Conservation (phyloP, 2,329 filamentous ascomycete genomes). For the Fusarium nisikadoi region DNA sequence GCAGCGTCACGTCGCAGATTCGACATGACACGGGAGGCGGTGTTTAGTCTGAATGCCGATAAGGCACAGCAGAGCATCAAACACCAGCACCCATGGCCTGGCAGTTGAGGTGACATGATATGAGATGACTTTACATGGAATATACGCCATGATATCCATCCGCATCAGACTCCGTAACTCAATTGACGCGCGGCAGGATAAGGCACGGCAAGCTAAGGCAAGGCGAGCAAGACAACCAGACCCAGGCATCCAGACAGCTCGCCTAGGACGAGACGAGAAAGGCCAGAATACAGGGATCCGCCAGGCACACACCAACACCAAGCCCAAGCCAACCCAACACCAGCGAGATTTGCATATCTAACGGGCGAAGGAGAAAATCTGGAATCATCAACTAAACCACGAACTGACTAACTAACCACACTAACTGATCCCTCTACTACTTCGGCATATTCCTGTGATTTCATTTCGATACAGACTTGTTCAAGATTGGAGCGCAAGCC, state of each 20-base stretch:
- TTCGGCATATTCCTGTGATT: constrained; percentile 20
- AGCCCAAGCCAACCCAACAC: constrained; percentile 1
- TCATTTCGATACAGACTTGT: constrained; percentile 13
- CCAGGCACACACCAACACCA: constrained; percentile 10
- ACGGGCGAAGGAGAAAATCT: constrained; percentile 4
- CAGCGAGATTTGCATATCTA: constrained; percentile 6
- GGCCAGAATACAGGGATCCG: constrained; percentile 22
- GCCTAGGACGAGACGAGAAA: constrained; percentile 3
- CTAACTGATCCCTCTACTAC: neutral
- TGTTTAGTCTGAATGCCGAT: neutral
- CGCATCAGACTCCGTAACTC: constrained; percentile 12
- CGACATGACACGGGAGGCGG: neutral
- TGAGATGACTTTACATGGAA: constrained; percentile 5
- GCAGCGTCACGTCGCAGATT: neutral
- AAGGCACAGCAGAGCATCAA: constrained; percentile 1
- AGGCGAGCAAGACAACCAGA: constrained; percentile 20
- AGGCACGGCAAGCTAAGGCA: constrained; percentile 19
- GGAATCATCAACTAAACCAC: constrained; percentile 11
- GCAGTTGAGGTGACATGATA: neutral
- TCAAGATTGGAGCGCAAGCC: constrained; percentile 17
- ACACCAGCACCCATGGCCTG: neutral
- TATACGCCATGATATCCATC: constrained; percentile 13
- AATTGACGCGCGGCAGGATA: constrained; percentile 33
- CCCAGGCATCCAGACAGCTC: constrained; percentile 16
- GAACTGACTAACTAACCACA: neutral